Conservation (phyloP, 257 asterid species). For the Solanum ossicruentum region DNA sequence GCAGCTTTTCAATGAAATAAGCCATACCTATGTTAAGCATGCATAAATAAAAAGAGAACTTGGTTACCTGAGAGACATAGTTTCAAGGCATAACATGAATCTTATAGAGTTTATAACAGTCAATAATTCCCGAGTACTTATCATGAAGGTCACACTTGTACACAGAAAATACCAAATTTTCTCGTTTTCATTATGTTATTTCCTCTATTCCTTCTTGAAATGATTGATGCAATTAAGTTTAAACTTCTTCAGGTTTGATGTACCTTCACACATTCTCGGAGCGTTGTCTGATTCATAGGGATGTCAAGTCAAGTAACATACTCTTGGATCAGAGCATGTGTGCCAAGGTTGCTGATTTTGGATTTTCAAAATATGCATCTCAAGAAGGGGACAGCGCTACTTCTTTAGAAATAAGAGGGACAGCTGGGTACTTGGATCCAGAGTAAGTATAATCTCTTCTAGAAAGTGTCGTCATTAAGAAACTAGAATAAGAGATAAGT, state of each 20-base stretch:
- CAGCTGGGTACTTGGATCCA: conserved; percentile 91
- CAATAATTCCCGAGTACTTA: background rate
- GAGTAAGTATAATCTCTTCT: conserved; percentile 33
- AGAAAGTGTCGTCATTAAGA: background rate
- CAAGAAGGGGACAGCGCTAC: conserved; percentile 87
- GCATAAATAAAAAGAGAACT: background rate
- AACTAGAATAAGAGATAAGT: background rate
- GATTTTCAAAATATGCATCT: conserved; percentile 81
- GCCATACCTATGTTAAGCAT: background rate
- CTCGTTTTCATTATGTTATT: background rate
- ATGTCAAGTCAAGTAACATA: conserved; percentile 86
- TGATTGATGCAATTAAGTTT: background rate
- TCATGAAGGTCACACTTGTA: background rate
- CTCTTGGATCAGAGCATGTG: conserved; percentile 86
- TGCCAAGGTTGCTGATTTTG: conserved; percentile 87
- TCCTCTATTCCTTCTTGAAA: background rate
- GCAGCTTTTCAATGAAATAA: background rate
- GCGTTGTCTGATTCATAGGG: conserved; percentile 79
- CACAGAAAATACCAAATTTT: background rate
- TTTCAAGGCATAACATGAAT: background rate
- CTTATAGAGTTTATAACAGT: background rate
- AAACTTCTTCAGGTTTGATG: conserved; percentile 46
- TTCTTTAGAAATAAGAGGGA: conserved; percentile 64
- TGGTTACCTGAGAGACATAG: background rate
- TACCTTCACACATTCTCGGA: conserved; percentile 72